Evolutionary conservation across 2,329 filamentous ascomycete genomes (phyloP), one percentile per base, ranked within the genome.

Genomic region (Exutisphaerella laricina): DNA sequence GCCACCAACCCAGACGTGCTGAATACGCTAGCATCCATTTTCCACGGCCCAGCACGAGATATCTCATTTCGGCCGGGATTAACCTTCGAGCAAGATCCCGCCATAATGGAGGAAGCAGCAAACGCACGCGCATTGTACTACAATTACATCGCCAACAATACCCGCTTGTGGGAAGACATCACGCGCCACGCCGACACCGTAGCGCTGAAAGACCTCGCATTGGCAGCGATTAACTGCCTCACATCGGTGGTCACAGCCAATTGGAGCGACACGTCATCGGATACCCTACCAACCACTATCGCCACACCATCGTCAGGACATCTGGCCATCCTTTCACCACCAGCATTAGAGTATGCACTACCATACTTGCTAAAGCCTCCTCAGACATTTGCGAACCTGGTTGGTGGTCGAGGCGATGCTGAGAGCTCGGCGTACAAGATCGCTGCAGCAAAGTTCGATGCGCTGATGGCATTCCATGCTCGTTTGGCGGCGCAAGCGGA

Each of bases 361-460:
- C 77, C 77, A 0, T 78, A 74, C 52, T 64, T 81, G 2, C 69
- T 80, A 42, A 74, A 72, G 41, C 75, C 76, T 3, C 71, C 77
- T 1, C 71, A 73, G 21, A 73, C 71, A 0, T 79, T 77, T 46
- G 70, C 72, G 9, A 77, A 77, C 41, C 67, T 79, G n/a, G 76
- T 79, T 0, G 75, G 73, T 10, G 77, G 77, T 7, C 66, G 71
- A 7, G 75, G 73, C 2, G 77, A 79, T 54, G 63, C 71, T 1
- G 74, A 80, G 54, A 76, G 71, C 49, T 69, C 74, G 1, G 75
- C 77, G 3, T 80, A 76, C 62, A 70, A 72, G 48, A 68, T 81
- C 30, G 76, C 76, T 1, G 70, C 67, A 34, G 72, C 74, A 0
- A 80, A 79, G 53, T 77, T 77, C 50, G 77, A 78, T 42, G 72